A percentile compares a stretch with the other conserved stretches of the same genome.
These are phyloP conservation scores for Anethum foeniculum DNA, from an alignment of 140 eudicot genomes.

Conservation along the genomic window DNA sequence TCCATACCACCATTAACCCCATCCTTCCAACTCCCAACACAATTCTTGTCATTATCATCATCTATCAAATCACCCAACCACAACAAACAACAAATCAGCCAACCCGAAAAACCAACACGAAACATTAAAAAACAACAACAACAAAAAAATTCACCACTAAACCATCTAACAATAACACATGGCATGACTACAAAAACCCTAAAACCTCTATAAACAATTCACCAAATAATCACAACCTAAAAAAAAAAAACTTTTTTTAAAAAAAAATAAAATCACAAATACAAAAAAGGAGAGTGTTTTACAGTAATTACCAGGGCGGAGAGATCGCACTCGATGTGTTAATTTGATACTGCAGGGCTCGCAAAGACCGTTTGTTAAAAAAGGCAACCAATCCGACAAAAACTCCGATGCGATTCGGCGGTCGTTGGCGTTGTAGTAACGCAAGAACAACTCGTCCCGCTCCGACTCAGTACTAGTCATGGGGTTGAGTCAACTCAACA, in stretches of 20 bases:
- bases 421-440: conserved; percentile 43
- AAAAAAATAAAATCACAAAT: too few species aligned
- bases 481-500: neutral
- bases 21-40: conserved; percentile 33
- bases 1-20: conserved; percentile 36
- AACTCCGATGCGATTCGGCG: conserved; percentile 71
- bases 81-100: conserved; percentile 3
- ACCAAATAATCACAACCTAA: too few species aligned
- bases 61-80: conserved; percentile 11
- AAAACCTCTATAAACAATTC: neutral
- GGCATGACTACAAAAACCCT: neutral
- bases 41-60: conserved; percentile 30
- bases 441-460: conserved; percentile 44
- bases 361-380: conserved; percentile 64
- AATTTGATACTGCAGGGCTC: conserved; percentile 37
- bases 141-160: neutral
- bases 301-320: conserved; percentile 26
- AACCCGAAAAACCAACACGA: conserved; percentile 5
- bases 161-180: neutral
- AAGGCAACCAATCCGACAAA: conserved; percentile 72
- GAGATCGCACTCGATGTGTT: conserved; percentile 55
- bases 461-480: neutral
- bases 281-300: too few species aligned
- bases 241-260: too few species aligned
- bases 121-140: neutral